A percentile compares a stretch with the other conserved stretches of the same genome.
phyloP scores from a whole-genome alignment of 108 stramenopile genomes.

The Fragilaria radians region DNA sequence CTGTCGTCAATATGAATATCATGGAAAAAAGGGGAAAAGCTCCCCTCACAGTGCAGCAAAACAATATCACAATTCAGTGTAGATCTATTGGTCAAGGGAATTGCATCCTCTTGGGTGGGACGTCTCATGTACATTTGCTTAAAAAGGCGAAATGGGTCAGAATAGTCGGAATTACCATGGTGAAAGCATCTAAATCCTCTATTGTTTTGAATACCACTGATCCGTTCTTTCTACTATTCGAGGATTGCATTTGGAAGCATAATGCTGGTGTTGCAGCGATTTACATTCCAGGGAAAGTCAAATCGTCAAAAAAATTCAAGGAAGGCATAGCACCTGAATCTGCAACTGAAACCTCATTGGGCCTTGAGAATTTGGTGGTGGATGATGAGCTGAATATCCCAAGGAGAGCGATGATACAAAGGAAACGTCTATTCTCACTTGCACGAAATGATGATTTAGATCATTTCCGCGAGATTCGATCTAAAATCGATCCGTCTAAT shows the following conservation, averaged over 20 bases:
- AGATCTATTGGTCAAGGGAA: neutral
- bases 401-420: too few relatives aligned
- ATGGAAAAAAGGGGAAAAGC: neutral
- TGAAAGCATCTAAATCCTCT: constrained; percentile 1
- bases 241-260: constrained; percentile 1
- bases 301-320: neutral
- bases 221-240: constrained; percentile 1
- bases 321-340: neutral
- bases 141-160: neutral
- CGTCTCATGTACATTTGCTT: neutral
- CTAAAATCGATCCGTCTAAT: too few relatives aligned
- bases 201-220: neutral
- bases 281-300: neutral
- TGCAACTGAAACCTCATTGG: too few relatives aligned
- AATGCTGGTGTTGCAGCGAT: neutral
- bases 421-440: too few relatives aligned
- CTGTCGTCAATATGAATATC: neutral
- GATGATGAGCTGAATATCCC: too few relatives aligned
- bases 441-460: too few relatives aligned
- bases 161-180: constrained; percentile 2
- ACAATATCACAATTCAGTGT: constrained; percentile 1
- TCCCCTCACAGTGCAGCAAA: neutral
- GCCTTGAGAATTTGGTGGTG: too few relatives aligned
- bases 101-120: neutral
- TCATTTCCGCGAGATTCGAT: too few relatives aligned